These are phyloP conservation scores for Poterioochromonas sp. DNA, from an alignment of 352 stramenopile genomes.

Conservation along the genomic window DNA sequence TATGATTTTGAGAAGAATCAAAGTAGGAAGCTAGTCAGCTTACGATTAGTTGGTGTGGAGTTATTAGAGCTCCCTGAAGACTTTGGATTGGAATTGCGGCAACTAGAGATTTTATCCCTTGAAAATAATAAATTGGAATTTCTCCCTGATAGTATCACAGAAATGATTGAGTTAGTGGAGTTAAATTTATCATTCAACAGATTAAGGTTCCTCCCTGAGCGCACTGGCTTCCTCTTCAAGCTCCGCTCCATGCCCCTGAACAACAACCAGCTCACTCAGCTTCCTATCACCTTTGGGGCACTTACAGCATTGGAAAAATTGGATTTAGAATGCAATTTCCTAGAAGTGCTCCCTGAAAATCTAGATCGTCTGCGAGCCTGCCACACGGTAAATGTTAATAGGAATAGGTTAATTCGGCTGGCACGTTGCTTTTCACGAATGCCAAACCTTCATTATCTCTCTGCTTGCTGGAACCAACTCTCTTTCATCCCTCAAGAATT, in stretches of 20 bases:
- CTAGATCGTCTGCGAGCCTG: neutral
- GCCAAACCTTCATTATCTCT: neutral
- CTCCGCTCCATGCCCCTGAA: constrained; percentile 50
- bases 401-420: constrained; percentile 1
- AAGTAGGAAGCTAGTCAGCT: neutral
- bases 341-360: constrained; percentile 42
- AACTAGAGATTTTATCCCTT: constrained; percentile 46
- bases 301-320: constrained; percentile 50
- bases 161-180: constrained; percentile 35
- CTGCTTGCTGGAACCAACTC: constrained; percentile 1
- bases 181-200: constrained; percentile 59
- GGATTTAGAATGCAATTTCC: constrained; percentile 52
- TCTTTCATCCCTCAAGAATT: constrained; percentile 4
- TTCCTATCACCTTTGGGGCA: constrained; percentile 53
- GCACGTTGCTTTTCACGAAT: constrained; percentile 22
- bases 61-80: constrained; percentile 3
- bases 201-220: constrained; percentile 51
- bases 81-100: neutral
- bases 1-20: constrained; percentile 14
- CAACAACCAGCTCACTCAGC: constrained; percentile 51
- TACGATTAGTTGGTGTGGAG: constrained; percentile 24
- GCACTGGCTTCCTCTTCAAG: constrained; percentile 52
- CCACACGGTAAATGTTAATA: constrained; percentile 7
- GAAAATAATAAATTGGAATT: constrained; percentile 46
- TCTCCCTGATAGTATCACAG: constrained; percentile 29